A percentile compares a stretch with the other conserved stretches of the same genome.
Conservation (phyloP, 1,139 yeast genomes). For the Debaryomyces udenii region DNA sequence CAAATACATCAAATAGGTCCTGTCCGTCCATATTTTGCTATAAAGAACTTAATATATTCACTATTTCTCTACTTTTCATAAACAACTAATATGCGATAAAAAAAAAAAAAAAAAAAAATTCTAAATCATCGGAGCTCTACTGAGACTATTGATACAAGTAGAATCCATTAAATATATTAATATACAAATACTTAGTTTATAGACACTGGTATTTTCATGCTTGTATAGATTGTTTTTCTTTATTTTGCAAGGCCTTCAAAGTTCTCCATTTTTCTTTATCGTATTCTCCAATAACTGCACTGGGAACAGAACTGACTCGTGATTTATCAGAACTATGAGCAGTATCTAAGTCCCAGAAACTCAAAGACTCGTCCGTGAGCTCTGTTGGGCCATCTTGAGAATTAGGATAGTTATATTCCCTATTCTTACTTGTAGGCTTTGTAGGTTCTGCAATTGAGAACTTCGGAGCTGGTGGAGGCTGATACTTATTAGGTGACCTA, state of each 20-base stretch:
- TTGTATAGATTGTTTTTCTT: conserved; percentile 12
- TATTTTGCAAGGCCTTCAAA: conserved; percentile 35
- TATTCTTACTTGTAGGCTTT: not conserved
- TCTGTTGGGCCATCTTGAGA: not conserved
- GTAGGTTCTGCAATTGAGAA: not conserved
- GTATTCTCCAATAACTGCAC: conserved; percentile 64
- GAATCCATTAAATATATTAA: conserved; percentile 1
- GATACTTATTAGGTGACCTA: conserved; percentile 10
- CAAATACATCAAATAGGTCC: conserved; percentile 71
- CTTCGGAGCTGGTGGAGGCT: not conserved
- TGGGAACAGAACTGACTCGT: conserved; percentile 54
- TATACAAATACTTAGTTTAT: not conserved
- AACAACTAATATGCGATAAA: not conserved
- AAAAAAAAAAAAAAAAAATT: conserved; percentile 6
- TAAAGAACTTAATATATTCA: not conserved
- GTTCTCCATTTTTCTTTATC: conserved; percentile 68
- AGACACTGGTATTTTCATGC: no score
- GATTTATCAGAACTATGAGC: conserved; percentile 43
- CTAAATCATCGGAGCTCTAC: conserved; percentile 6
- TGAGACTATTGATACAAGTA: conserved; percentile 4
- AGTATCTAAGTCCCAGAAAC: conserved; percentile 41
- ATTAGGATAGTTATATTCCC: not conserved
- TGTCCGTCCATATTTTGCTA: conserved; percentile 28
- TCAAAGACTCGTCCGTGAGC: conserved; percentile 1
- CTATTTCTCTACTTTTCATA: no score